A percentile compares a stretch with the other conserved stretches of the same genome.
These are phyloP conservation scores for Claviceps maximensis DNA, from an alignment of 2,329 filamentous ascomycete species.

Conservation along the genomic window DNA sequence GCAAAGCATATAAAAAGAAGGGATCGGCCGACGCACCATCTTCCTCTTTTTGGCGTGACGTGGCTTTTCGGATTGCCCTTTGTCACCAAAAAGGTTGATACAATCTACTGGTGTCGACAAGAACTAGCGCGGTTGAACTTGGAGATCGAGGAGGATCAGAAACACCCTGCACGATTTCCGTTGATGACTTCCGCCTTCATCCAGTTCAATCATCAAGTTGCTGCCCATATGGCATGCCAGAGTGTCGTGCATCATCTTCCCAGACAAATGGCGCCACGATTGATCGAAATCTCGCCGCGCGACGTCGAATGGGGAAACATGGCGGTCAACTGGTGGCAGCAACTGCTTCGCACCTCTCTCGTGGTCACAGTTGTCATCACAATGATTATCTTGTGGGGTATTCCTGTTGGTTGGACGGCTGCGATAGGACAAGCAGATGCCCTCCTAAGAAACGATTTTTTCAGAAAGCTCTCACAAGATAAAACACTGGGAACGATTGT, in stretches of 20 bases:
- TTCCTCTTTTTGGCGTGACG: constrained; percentile 46
- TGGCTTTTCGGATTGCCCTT: constrained; percentile 74
- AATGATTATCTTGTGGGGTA: constrained; percentile 80
- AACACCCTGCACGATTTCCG: constrained; percentile 72
- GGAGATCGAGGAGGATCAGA: constrained; percentile 85
- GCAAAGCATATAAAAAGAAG: constrained; percentile 68
- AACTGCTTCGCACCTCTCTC: constrained; percentile 57
- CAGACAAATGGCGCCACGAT: constrained; percentile 81
- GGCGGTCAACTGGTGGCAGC: constrained; percentile 88
- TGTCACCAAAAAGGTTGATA: constrained; percentile 83
- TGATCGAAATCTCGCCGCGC: constrained; percentile 84
- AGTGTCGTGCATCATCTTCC: constrained; percentile 81
- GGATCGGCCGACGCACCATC: constrained; percentile 71
- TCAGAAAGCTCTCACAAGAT: constrained; percentile 54
- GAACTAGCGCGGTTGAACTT: constrained; percentile 78
- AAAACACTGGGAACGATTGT: constrained; percentile 46
- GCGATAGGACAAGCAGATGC: constrained; percentile 64
- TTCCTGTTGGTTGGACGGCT: constrained; percentile 81
- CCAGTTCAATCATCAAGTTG: constrained; percentile 95
- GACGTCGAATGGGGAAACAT: constrained; percentile 97
- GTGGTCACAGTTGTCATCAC: constrained; percentile 53
- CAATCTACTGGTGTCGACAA: constrained; percentile 79
- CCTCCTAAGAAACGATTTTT: constrained; percentile 54
- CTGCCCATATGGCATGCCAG: constrained; percentile 96
- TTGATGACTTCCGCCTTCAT: constrained; percentile 95